Evolutionary conservation across 2,329 filamentous ascomycete species (phyloP).

Genomic region (Neurospora crassa): DNA sequence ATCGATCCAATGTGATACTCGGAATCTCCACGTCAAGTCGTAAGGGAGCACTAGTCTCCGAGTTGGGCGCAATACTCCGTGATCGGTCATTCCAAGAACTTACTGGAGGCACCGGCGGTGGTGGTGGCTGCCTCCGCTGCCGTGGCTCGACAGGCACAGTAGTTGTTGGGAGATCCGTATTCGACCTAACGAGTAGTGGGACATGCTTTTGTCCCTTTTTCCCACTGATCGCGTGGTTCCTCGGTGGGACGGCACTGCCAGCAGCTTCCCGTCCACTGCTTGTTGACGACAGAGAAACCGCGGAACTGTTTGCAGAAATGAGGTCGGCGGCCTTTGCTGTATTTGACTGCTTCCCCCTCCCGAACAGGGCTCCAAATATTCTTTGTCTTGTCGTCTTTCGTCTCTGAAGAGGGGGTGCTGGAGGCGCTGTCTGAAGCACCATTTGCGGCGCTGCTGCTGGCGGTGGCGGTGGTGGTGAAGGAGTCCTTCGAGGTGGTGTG

Average conservation of each 20-base stretch:
- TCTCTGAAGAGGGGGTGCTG: slow-evolving; percentile 24
- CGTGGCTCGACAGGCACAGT: background rate
- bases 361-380: slow-evolving; percentile 44
- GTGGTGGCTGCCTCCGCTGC: background rate
- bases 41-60: slow-evolving; percentile 19
- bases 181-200: slow-evolving; percentile 33
- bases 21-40: slow-evolving; percentile 73
- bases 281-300: slow-evolving; percentile 10
- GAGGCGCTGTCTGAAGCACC: background rate
- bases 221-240: slow-evolving; percentile 28
- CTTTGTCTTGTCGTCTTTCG: slow-evolving; percentile 49
- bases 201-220: slow-evolving; percentile 30
- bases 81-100: background rate
- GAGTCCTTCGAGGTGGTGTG: background rate
- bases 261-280: slow-evolving; percentile 8
- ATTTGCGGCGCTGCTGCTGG: background rate
- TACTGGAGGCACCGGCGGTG: background rate
- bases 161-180: slow-evolving; percentile 27
- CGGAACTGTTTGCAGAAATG: slow-evolving; percentile 13
- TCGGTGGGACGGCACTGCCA: slow-evolving; percentile 13
- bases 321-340: slow-evolving; percentile 15
- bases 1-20: slow-evolving; percentile 70
- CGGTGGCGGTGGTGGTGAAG: slow-evolving; percentile 4
- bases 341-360: slow-evolving; percentile 30
- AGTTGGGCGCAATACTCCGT: background rate